phyloP scores from a whole-genome alignment of 345 rosid genomes.

The Draba incana region DNA sequence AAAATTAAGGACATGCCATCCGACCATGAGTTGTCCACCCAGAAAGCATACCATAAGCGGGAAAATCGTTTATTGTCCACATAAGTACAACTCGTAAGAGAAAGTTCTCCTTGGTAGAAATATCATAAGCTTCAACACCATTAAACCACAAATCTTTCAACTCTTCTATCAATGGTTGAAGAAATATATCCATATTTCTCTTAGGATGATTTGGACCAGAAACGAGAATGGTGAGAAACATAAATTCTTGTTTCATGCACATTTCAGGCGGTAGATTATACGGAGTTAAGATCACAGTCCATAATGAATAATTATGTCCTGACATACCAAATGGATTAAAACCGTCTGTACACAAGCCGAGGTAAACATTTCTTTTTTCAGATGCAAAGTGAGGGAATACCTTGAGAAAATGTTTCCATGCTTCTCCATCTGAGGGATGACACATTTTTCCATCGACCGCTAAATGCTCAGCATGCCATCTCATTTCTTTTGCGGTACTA shows the following conservation, averaged over 20 bases:
- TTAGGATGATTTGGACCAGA: not conserved
- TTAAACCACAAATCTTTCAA: not conserved
- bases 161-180: constrained; percentile 10
- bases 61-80: constrained; percentile 17
- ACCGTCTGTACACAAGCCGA: too few species aligned
- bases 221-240: constrained; percentile 2
- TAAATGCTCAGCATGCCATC: not conserved
- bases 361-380: too few species aligned
- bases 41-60: constrained; percentile 7
- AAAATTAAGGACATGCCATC: constrained; percentile 18
- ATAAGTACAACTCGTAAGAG: not conserved
- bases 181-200: not conserved
- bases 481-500: not conserved
- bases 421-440: not conserved
- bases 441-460: not conserved
- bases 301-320: too few species aligned
- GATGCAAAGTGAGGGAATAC: not conserved
- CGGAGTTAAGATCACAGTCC: not conserved
- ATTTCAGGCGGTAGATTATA: not conserved
- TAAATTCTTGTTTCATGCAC: constrained; percentile 10
- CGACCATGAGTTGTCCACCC: constrained; percentile 20
- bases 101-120: not conserved
- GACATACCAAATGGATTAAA: too few species aligned
- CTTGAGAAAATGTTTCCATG: not conserved
- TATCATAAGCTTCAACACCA: not conserved